Base-by-base conservation (phyloP, 2,329 filamentous ascomycete species). In the Exophiala lecanii-corni region DNA sequence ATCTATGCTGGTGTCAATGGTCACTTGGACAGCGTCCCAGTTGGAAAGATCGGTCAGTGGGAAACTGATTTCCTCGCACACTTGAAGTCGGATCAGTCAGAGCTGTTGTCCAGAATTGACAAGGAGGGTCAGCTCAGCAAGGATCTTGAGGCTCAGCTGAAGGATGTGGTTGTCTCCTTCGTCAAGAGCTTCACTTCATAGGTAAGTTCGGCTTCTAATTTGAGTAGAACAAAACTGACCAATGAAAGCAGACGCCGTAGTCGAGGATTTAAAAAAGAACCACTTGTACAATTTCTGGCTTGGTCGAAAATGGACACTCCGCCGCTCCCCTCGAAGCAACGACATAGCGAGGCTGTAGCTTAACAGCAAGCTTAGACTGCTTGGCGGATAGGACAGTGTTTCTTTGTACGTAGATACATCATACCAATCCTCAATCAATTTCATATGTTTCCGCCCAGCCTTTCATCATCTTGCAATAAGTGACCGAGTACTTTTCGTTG, bases 1-100 rank as follows among this genome's bases (percentile, higher is more conserved):
- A 97, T 98, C 80, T 98, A 81, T 74, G 91, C 92, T 58, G 92
- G 92, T 94, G 88, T 98, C 76, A 97, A 97, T 75, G 92, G 92
- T 78, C 75, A 79, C 74, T 83, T 98, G 59, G 92, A 98, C 76
- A 66, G 55, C 60, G 78, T 98, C 57, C 92, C 92, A 55, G 92
- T 97, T 65, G 68, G 56, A 81, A 94, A 91, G 84, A 85, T 98
- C 60, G 81, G 92, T 55, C 70, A 81, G 69, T 98, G 91, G 89
- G 92, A 98, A 80, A 60, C 83, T 63, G 91, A 97, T 74, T 94
- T 94, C 84, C 77, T 96, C 53, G 74, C 84, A 58, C 86, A 96
- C 79, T 78, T 98, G 65, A 89, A 83, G 79, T 84, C 79, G 69
- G 94, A 91, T 78, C 86, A 96, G 80, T 63, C 79, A 37, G 89